Percentiles rank a stretch among this genome's conserved stretches.
These are phyloP conservation scores for Debaryomycetaceae sp. DNA, from an alignment of 1,139 yeast genomes.

Conservation along the genomic window DNA sequence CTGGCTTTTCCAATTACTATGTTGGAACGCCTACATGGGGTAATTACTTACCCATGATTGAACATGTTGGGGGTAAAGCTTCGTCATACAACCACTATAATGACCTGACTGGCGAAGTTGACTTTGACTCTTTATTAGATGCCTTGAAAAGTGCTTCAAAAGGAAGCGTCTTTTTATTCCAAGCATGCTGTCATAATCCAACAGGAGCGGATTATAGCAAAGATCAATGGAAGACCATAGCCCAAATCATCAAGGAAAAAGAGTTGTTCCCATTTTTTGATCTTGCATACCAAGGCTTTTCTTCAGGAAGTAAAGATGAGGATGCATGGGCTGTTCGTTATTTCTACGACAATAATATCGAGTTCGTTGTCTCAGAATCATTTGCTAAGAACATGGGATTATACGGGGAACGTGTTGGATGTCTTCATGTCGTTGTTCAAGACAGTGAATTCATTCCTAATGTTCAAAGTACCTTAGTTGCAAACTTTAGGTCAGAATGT, in stretches of 20 bases:
- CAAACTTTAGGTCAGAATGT: constrained; percentile 34
- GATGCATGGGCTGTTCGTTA: constrained; percentile 30
- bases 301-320: constrained; percentile 45
- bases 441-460: constrained; percentile 17
- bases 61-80: constrained; percentile 26
- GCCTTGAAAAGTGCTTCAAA: constrained; percentile 30
- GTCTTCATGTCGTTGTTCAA: constrained; percentile 35
- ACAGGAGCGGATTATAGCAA: constrained; percentile 87
- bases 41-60: constrained; percentile 38
- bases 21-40: constrained; percentile 43
- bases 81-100: constrained; percentile 33
- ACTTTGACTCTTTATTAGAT: constrained; percentile 24
- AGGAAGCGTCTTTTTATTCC: constrained; percentile 52
- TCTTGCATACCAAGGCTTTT: constrained; percentile 93
- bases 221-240: constrained; percentile 76
- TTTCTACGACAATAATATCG: constrained; percentile 20
- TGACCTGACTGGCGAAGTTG: constrained; percentile 23
- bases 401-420: constrained; percentile 44
- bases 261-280: constrained; percentile 75
- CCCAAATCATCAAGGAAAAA: constrained; percentile 53
- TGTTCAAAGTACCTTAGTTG: constrained; percentile 25
- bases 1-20: constrained; percentile 30
- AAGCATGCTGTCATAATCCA: constrained; percentile 96
- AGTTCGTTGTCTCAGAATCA: constrained; percentile 39
- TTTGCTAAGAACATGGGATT: constrained; percentile 47